phyloP scores from a whole-genome alignment of 2,329 filamentous ascomycete genomes.

The Sarocladium brachiariae region DNA sequence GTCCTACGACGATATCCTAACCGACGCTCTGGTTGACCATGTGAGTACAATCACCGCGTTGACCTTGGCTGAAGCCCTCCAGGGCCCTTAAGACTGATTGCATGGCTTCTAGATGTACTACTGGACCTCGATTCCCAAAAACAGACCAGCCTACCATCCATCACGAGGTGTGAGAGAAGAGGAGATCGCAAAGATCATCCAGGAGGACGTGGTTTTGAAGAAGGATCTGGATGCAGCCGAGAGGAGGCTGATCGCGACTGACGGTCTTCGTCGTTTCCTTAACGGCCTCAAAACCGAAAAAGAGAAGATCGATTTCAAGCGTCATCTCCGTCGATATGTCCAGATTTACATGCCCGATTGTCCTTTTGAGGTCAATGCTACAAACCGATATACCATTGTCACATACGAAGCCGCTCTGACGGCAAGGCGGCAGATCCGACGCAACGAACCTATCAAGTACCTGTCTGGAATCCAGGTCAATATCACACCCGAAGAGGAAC shows the following conservation, averaged over 20 bases:
- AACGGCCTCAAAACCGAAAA: slow-evolving; percentile 62
- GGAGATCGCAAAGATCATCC: slow-evolving; percentile 54
- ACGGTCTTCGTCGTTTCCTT: slow-evolving; percentile 67
- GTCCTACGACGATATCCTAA: slow-evolving; percentile 91
- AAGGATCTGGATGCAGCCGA: slow-evolving; percentile 69
- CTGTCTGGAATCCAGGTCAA: slow-evolving; percentile 85
- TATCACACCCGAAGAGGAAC: slow-evolving; percentile 88
- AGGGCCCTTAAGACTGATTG: slow-evolving; percentile 11
- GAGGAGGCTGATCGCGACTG: slow-evolving; percentile 61
- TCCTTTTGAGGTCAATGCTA: slow-evolving; percentile 84
- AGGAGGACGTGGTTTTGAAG: slow-evolving; percentile 62
- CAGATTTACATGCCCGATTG: slow-evolving; percentile 91
- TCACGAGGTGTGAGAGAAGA: slow-evolving; percentile 69
- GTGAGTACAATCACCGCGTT: slow-evolving; percentile 47
- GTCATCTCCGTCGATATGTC: slow-evolving; percentile 83
- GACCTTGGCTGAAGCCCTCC: background rate
- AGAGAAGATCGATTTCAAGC: slow-evolving; percentile 79
- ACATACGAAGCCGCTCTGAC: slow-evolving; percentile 84
- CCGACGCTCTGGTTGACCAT: slow-evolving; percentile 90
- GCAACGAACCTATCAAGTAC: slow-evolving; percentile 84
- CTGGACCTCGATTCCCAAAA: slow-evolving; percentile 95
- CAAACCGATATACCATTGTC: slow-evolving; percentile 89
- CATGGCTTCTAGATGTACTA: slow-evolving; percentile 67
- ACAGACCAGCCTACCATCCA: slow-evolving; percentile 77
- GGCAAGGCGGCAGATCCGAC: slow-evolving; percentile 70